Conservation (phyloP, 2,329 filamentous ascomycete genomes). For the Ophiostoma himal-ulmi region DNA sequence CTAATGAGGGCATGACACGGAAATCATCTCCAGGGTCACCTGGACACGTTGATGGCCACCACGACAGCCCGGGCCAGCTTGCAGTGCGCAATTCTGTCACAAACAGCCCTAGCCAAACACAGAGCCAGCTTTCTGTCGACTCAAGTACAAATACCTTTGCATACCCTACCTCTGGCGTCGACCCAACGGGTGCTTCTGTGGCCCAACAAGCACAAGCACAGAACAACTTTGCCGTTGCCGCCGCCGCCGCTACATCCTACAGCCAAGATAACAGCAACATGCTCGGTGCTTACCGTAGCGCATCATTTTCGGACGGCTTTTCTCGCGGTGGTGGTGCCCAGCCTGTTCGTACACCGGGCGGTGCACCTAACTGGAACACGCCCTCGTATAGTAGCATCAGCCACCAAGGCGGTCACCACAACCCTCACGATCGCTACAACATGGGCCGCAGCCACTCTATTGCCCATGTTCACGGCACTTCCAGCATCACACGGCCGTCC, state of each 20-base stretch:
- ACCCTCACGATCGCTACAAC: slow-evolving; percentile 25
- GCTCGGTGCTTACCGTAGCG: slow-evolving; percentile 50
- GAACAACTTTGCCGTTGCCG: slow-evolving; percentile 29
- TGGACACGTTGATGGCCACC: slow-evolving; percentile 38
- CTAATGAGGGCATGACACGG: slow-evolving; percentile 39
- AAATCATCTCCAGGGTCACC: slow-evolving; percentile 38
- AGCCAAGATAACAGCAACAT: slow-evolving; percentile 43
- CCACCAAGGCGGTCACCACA: slow-evolving; percentile 20
- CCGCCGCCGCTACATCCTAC: slow-evolving; percentile 33
- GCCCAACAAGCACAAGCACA: slow-evolving; percentile 37
- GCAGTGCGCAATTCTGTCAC: slow-evolving; percentile 31
- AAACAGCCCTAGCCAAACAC: slow-evolving; percentile 31
- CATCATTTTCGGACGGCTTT: slow-evolving; percentile 48
- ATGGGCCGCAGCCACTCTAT: slow-evolving; percentile 36
- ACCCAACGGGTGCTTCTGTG: slow-evolving; percentile 37
- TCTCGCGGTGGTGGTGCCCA: slow-evolving; percentile 31
- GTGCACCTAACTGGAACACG: slow-evolving; percentile 34
- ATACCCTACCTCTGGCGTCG: slow-evolving; percentile 49
- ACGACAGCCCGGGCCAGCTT: slow-evolving; percentile 39
- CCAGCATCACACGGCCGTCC: slow-evolving; percentile 41
- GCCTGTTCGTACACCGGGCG: slow-evolving; percentile 36
- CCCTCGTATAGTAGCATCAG: slow-evolving; percentile 37
- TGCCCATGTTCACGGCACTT: slow-evolving; percentile 40
- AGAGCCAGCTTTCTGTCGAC: slow-evolving; percentile 33
- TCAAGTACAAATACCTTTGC: slow-evolving; percentile 51